Conservation (phyloP, 768 basidiomycete genomes). For the Nidularia sp. region DNA sequence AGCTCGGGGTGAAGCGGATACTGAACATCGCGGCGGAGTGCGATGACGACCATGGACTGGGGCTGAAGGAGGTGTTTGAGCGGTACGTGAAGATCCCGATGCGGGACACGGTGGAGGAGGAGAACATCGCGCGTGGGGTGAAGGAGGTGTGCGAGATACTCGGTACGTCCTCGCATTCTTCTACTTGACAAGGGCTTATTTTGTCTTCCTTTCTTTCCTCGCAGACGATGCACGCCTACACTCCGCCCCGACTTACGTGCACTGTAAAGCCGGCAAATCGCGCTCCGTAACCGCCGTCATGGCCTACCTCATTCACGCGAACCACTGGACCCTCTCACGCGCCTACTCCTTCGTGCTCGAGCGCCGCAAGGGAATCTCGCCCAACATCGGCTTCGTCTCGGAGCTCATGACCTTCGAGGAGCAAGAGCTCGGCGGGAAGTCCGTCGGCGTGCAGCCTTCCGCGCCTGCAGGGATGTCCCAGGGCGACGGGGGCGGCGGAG, state of each 20-base stretch:
- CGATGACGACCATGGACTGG: constrained; percentile 75
- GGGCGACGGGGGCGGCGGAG: constrained; percentile 10
- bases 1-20: constrained; percentile 80
- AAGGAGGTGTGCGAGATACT: constrained; percentile 82
- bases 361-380: constrained; percentile 90
- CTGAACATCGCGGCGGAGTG: constrained; percentile 92
- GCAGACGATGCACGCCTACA: constrained; percentile 90
- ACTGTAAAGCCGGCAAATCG: constrained; percentile 95
- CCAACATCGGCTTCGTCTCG: constrained; percentile 96
- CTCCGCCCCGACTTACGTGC: constrained; percentile 87
- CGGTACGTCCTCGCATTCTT: constrained; percentile 47
- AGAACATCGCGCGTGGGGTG: constrained; percentile 77
- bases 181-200: no score
- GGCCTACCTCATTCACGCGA: constrained; percentile 95
- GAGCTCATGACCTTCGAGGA: constrained; percentile 98
- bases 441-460: constrained; percentile 56
- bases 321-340: constrained; percentile 91
- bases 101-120: constrained; percentile 95
- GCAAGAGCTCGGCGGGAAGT: constrained; percentile 77
- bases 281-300: constrained; percentile 95
- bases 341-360: constrained; percentile 93
- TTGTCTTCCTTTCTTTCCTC: not conserved
- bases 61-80: constrained; percentile 68
- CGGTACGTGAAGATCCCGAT: constrained; percentile 86
- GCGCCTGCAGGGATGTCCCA: constrained; percentile 15